Evolutionary conservation across 2,329 filamentous ascomycete genomes (phyloP), one percentile per base, ranked within the genome.

Genomic region (Aspergillus quadrilineatus): DNA sequence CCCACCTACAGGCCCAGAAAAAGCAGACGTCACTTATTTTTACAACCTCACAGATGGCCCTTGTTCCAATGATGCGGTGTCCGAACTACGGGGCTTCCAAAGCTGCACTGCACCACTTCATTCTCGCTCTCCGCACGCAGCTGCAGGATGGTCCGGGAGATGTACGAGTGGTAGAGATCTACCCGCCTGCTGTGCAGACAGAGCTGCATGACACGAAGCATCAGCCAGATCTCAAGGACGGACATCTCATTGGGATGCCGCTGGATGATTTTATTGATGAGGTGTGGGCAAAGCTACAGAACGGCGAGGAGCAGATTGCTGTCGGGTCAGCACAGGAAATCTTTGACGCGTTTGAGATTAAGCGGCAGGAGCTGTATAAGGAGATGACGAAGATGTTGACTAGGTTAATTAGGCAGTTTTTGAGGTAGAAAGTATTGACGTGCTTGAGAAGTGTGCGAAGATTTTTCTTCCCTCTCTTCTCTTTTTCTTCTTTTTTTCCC

Each of bases 1-100:
- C 81, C 0, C 76, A 79, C 55, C 65, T 84, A 22, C 76, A 80
- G 63, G 74, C 75, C 55, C 74, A 79, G 53, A 62, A 73, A 1
- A 72, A 69, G 4, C 69, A 76, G 17, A 77, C 77, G 0, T 71
- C 73, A 1, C 78, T 69, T 68, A 78, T 54, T 73, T 80, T 68
- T 68, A 82, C 80, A 0, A 80, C 80, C 0, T 82, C 80, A 0
- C 76, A 76, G 2, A 72, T 84, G 32, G 80, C 77, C 0, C 65
- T 83, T 1, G 70, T 82, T 3, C 82, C 82, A 0, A 71, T 80
- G 32, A 63, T 75, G 6, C 71, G 74, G 15, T 78, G 76, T 26
- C 72, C 76, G 0, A 82, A 82, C 63, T 84, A 84, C 68, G 81
- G 79, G 58, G 81, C 82, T 1, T 76, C 77, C 37, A 84, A 84